Conservation (phyloP, 2,329 filamentous ascomycete species). For the Beauveria caledonica region DNA sequence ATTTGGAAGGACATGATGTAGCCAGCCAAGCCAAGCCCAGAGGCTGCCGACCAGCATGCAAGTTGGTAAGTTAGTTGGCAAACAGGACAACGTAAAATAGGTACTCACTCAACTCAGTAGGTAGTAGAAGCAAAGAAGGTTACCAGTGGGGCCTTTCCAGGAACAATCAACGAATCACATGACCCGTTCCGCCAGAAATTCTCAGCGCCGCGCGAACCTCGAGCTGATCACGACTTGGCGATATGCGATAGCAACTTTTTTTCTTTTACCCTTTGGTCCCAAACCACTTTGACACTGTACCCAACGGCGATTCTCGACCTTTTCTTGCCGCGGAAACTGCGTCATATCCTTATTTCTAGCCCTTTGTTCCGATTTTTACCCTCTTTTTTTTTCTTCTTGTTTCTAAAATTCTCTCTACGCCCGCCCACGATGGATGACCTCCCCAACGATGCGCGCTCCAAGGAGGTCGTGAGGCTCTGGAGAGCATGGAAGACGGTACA, state of each 20-base stretch:
- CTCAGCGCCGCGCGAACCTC: constrained; percentile 2
- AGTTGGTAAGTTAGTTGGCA: too few species aligned
- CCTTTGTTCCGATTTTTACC: not conserved
- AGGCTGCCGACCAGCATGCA: too few species aligned
- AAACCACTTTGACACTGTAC: not conserved
- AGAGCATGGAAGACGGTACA: constrained; percentile 88
- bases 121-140: too few species aligned
- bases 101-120: not conserved
- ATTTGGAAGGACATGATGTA: not conserved
- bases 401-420: not conserved
- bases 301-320: not conserved
- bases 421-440: constrained; percentile 30
- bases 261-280: not conserved
- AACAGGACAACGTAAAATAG: too few species aligned
- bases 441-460: constrained; percentile 42
- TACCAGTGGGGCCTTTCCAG: not conserved
- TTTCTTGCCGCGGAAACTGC: not conserved
- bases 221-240: not conserved
- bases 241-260: constrained; percentile 10
- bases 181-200: constrained; percentile 10
- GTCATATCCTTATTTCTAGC: not conserved
- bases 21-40: not conserved
- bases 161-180: constrained; percentile 4
- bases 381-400: not conserved
- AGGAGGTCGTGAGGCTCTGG: constrained; percentile 66